Conservation (phyloP, 2,329 filamentous ascomycete genomes). For the Hymenoscyphus occultus region DNA sequence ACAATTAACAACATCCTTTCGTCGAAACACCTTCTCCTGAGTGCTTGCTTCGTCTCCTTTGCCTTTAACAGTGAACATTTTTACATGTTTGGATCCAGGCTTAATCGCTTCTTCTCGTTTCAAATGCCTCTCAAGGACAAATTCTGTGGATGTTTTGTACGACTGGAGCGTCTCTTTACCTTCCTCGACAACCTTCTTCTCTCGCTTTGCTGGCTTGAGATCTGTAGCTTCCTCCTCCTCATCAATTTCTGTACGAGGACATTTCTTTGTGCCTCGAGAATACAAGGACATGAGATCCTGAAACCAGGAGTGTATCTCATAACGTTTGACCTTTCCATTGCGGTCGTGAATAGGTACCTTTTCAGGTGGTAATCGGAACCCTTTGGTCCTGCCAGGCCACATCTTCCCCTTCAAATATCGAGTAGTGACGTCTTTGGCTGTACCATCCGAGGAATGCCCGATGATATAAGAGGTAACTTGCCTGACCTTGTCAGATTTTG, state of each 20-base stretch:
- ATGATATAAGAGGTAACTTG: constrained; percentile 90
- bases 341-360: constrained; percentile 78
- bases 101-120: constrained; percentile 87
- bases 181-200: constrained; percentile 70
- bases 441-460: constrained; percentile 77
- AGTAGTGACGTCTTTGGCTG: constrained; percentile 91
- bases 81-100: constrained; percentile 65
- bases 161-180: constrained; percentile 81
- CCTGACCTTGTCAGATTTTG: constrained; percentile 78
- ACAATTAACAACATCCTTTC: constrained; percentile 77
- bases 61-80: constrained; percentile 68
- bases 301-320: constrained; percentile 87
- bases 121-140: constrained; percentile 79
- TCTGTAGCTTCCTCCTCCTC: constrained; percentile 76
- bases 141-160: constrained; percentile 83
- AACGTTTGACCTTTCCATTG: constrained; percentile 71
- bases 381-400: constrained; percentile 87
- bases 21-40: constrained; percentile 76
- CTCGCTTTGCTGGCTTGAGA: constrained; percentile 67
- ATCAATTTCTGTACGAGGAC: constrained; percentile 67
- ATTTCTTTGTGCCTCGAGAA: constrained; percentile 46
- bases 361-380: constrained; percentile 71
- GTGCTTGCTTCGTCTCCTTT: constrained; percentile 67
- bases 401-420: constrained; percentile 80
- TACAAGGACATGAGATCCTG: constrained; percentile 76